These are phyloP conservation scores for Cyamopsis tetragonoloba DNA, from an alignment of 306 rosid species.

Conservation along the genomic window DNA sequence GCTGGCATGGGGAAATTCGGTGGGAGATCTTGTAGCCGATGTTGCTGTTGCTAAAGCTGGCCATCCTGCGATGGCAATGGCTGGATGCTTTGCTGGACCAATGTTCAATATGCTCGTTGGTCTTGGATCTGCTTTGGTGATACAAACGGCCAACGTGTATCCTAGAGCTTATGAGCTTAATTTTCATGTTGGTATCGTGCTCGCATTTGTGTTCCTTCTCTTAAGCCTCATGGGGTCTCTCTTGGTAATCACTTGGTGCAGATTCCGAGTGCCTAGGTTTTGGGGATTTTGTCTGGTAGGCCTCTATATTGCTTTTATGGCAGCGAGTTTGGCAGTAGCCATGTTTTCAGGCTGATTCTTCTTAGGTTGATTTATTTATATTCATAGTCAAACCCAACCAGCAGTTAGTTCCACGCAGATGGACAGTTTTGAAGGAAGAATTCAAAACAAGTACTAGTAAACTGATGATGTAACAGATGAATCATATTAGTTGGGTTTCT, in stretches of 20 bases:
- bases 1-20: slow-evolving; percentile 98
- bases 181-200: slow-evolving; percentile 74
- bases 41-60: slow-evolving; percentile 95
- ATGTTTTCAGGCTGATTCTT: slow-evolving; percentile 60
- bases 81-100: slow-evolving; percentile 96
- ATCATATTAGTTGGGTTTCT: slow-evolving; percentile 9
- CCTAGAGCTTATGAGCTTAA: slow-evolving; percentile 74
- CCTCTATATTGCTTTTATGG: slow-evolving; percentile 68
- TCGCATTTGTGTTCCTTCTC: slow-evolving; percentile 85
- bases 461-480: neutral
- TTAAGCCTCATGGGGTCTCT: slow-evolving; percentile 93
- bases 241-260: slow-evolving; percentile 80
- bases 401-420: slow-evolving; percentile 1
- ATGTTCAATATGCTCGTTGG: slow-evolving; percentile 99
- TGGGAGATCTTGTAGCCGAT: slow-evolving; percentile 95
- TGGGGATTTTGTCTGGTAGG: slow-evolving; percentile 98
- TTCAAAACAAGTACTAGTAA: neutral
- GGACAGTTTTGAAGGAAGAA: slow-evolving; percentile 19
- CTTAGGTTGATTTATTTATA: slow-evolving; percentile 5
- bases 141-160: slow-evolving; percentile 64
- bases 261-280: slow-evolving; percentile 89
- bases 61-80: slow-evolving; percentile 97
- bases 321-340: slow-evolving; percentile 60
- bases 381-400: slow-evolving; percentile 5
- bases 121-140: slow-evolving; percentile 87